These are phyloP conservation scores for Cyclostephanos tholiformis DNA, from an alignment of 108 stramenopile genomes.

Conservation along the genomic window DNA sequence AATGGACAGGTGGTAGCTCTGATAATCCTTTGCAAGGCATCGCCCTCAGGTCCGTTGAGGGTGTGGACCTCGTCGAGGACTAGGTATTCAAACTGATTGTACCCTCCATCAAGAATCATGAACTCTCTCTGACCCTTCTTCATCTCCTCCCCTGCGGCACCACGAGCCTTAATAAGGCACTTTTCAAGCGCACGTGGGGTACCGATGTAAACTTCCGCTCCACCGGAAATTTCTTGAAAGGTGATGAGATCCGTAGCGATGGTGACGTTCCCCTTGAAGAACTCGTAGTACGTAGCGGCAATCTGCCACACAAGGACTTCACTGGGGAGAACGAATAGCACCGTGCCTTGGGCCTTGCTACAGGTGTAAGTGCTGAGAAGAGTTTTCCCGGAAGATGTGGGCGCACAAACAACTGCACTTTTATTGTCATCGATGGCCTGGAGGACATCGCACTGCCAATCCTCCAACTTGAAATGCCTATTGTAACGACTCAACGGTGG, in stretches of 20 bases:
- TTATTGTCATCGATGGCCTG: constrained; percentile 87
- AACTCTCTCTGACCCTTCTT: constrained; percentile 92
- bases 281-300: constrained; percentile 98
- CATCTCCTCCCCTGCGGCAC: constrained; percentile 94
- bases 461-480: constrained; percentile 90
- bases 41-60: constrained; percentile 97
- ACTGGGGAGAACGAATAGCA: constrained; percentile 97
- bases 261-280: constrained; percentile 95
- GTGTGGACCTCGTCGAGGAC: constrained; percentile 99
- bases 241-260: constrained; percentile 90
- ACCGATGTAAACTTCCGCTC: constrained; percentile 96
- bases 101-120: constrained; percentile 95
- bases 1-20: constrained; percentile 93
- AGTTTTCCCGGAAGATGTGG: constrained; percentile 98
- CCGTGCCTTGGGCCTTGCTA: constrained; percentile 85
- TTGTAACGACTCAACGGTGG: constrained; percentile 98
- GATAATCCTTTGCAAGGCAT: constrained; percentile 96
- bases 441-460: constrained; percentile 97
- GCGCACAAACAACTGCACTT: constrained; percentile 97
- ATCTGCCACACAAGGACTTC: constrained; percentile 99
- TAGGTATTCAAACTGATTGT: constrained; percentile 95
- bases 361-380: constrained; percentile 97
- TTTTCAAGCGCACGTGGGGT: constrained; percentile 96
- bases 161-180: constrained; percentile 93
- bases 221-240: constrained; percentile 88